These are phyloP conservation scores for Leptographium radiaticola DNA, from an alignment of 2,329 filamentous ascomycete species.

Conservation along the genomic window DNA sequence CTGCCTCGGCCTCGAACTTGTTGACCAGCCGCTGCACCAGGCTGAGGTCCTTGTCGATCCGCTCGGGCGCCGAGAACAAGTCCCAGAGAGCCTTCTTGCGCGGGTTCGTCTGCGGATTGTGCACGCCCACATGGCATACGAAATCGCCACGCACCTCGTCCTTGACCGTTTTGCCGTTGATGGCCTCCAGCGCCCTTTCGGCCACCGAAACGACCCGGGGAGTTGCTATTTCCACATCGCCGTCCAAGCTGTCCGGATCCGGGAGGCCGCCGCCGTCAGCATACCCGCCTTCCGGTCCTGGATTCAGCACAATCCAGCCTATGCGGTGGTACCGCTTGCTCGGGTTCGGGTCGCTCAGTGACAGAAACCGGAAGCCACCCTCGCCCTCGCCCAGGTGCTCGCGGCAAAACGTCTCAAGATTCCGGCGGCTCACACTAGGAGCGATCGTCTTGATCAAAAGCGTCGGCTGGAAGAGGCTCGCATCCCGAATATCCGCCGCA, in stretches of 20 bases:
- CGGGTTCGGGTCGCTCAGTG: constrained; percentile 90
- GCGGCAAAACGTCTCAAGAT: constrained; percentile 87
- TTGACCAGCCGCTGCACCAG: constrained; percentile 70
- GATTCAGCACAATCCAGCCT: constrained; percentile 94
- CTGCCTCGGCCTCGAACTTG: constrained; percentile 77
- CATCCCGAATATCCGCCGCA: constrained; percentile 79
- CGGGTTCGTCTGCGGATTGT: constrained; percentile 74
- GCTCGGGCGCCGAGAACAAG: constrained; percentile 85
- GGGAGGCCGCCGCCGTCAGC: not conserved
- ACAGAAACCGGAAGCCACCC: constrained; percentile 91
- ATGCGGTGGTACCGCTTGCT: constrained; percentile 95
- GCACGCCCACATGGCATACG: constrained; percentile 91
- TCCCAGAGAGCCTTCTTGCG: constrained; percentile 96
- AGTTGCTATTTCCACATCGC: constrained; percentile 43
- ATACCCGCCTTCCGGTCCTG: constrained; percentile 43
- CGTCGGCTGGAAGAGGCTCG: constrained; percentile 77
- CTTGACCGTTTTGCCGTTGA: constrained; percentile 95
- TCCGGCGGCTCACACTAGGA: constrained; percentile 85
- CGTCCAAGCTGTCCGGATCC: constrained; percentile 45
- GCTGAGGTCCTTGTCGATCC: constrained; percentile 79
- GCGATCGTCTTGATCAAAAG: constrained; percentile 96
- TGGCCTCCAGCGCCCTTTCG: constrained; percentile 79
- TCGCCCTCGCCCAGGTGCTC: constrained; percentile 85
- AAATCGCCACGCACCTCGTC: constrained; percentile 92
- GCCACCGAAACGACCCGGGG: constrained; percentile 45